Base-by-base conservation (phyloP, 805 yeast species). In the Isabelozyma heimii region DNA sequence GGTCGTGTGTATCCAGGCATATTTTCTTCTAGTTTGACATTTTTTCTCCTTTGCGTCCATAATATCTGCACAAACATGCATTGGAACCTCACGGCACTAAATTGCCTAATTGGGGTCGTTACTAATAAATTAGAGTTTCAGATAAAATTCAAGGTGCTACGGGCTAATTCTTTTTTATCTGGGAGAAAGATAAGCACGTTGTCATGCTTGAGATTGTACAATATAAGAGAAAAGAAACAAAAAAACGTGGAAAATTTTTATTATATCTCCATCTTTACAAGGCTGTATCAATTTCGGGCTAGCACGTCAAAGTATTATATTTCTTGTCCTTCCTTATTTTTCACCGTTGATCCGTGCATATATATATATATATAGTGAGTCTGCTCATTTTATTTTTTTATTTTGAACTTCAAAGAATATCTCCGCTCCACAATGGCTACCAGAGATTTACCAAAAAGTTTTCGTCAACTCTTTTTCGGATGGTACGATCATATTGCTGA, bases 371-470 rank as follows among this genome's bases (percentile, higher is more conserved):
- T 20, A 20, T 20, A 20, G 4, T 5, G 4, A 20, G 24, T 20
- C 24, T 20, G 24, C 24, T 20, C 24, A 20, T 20, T 20, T 20
- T 1, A 20, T 20, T 20, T 20, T 20, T 20, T 20, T 20, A 5
- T 20, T 20, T 20, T 20, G 24, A 20, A 20, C 24, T 20, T 20
- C 24, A 20, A 20, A 20, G 4, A 20, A 20, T 20, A 20, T 20
- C 24, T 20, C 35, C 35, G 35, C n/a, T 30, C 35, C 8, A 40
- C 27, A 10, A 65, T 65, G 70, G 58, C 67, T 37, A 44, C 77
- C 12, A 76, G 86, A 67, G 86, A 82, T 58, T 53, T 82, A 40
- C 85, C 86, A 8, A 63, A 59, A 39, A 66, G 76, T 1, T 56
- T 69, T 35, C 47, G 47, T 12, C 77, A 73, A 12, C 51, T 76